Percentiles rank a stretch among this genome's conserved stretches.
These are phyloP conservation scores for Pouteria glomerata DNA, from an alignment of 148 eudicot species.

Conservation along the genomic window DNA sequence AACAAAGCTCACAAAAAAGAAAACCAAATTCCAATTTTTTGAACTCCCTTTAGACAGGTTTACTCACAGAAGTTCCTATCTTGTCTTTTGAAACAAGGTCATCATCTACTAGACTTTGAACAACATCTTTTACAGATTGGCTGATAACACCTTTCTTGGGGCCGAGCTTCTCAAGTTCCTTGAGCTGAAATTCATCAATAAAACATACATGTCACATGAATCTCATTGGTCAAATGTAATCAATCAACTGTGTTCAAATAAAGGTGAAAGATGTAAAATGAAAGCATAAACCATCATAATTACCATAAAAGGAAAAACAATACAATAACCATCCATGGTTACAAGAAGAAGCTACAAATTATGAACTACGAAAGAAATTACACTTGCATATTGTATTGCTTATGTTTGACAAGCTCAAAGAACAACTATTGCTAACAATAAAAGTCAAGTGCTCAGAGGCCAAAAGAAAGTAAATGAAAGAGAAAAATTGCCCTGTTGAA, in stretches of 20 bases:
- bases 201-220: conserved; percentile 4
- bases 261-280: not conserved
- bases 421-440: no score
- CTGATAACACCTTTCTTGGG: conserved; percentile 95
- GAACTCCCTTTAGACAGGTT: conserved; percentile 14
- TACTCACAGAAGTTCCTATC: conserved; percentile 87
- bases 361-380: not conserved
- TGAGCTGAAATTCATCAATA: conserved; percentile 50
- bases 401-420: not conserved
- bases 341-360: not conserved
- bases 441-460: no score
- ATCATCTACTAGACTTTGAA: conserved; percentile 95
- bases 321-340: not conserved
- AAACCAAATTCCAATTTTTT: not conserved
- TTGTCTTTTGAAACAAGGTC: conserved; percentile 95
- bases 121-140: conserved; percentile 94
- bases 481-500: not conserved
- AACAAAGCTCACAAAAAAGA: conserved; percentile 9
- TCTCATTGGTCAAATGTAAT: not conserved
- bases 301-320: no score
- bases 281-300: no score
- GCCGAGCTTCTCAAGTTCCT: conserved; percentile 97
- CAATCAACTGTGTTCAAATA: not conserved
- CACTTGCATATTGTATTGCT: not conserved
- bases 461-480: not conserved